Percentiles rank a stretch among this genome's conserved stretches.
phyloP scores from a whole-genome alignment of 2,329 filamentous ascomycete species.

The Leptographium radiaticola region DNA sequence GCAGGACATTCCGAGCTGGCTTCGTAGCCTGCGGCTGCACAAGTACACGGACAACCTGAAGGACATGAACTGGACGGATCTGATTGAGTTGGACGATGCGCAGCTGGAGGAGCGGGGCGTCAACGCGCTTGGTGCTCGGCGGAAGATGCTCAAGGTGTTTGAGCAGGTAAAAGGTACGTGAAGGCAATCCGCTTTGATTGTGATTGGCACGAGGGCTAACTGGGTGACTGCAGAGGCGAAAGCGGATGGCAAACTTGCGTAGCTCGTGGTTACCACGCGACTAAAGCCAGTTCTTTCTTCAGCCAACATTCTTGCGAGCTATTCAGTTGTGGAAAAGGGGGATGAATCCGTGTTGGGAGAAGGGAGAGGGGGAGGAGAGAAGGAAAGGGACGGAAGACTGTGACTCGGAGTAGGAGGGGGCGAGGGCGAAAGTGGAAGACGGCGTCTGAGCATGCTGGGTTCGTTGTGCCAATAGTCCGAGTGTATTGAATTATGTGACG shows the following conservation, averaged over 20 bases:
- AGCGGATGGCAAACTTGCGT: constrained; percentile 53
- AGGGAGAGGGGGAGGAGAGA: neutral
- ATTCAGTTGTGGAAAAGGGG: too few species aligned
- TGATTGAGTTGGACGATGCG: constrained; percentile 85
- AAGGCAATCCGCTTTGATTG: neutral
- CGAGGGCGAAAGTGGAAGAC: neutral
- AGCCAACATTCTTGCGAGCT: too few species aligned
- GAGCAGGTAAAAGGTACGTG: constrained; percentile 71
- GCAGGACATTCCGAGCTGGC: constrained; percentile 92
- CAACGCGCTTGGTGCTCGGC: constrained; percentile 82
- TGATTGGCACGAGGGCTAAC: neutral
- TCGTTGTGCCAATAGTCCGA: neutral
- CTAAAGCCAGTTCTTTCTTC: too few species aligned
- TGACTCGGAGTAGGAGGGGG: neutral
- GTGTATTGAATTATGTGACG: neutral
- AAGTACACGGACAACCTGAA: constrained; percentile 99
- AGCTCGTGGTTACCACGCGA: too few species aligned
- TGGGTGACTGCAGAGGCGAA: constrained; percentile 45
- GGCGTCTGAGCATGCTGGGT: constrained; percentile 1
- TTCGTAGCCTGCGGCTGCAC: constrained; percentile 85
- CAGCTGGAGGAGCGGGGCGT: constrained; percentile 87
- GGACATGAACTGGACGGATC: constrained; percentile 90
- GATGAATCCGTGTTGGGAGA: neutral
- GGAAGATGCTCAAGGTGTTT: constrained; percentile 99
- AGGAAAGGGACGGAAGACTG: neutral